These are phyloP conservation scores for Cenchrus purpureus DNA, from an alignment of 176 grass and related monocot genomes.

Conservation along the genomic window DNA sequence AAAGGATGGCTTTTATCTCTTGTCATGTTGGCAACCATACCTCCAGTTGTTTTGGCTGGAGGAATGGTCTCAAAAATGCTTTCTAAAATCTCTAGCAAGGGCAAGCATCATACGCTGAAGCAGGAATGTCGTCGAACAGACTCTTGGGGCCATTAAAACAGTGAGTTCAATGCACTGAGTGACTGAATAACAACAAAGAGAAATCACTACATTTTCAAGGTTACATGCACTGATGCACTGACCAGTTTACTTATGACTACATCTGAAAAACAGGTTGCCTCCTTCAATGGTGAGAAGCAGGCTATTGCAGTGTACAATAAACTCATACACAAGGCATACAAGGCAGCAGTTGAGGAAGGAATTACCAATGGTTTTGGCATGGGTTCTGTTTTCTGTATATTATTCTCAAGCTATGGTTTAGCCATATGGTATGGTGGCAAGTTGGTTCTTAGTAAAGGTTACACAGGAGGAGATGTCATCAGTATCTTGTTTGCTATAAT, in stretches of 20 bases:
- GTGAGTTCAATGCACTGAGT: conserved; percentile 40
- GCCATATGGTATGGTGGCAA: conserved; percentile 69
- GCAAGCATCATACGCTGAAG: conserved; percentile 63
- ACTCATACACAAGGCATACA: conserved; percentile 53
- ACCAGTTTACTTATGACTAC: conserved; percentile 17
- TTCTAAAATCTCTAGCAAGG: conserved; percentile 68
- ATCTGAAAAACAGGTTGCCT: conserved; percentile 59
- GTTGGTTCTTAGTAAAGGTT: conserved; percentile 61
- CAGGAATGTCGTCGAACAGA: conserved; percentile 76
- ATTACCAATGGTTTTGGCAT: conserved; percentile 67
- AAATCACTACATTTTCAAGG: conserved; percentile 5
- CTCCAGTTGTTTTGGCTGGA: conserved; percentile 68
- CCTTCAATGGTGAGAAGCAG: conserved; percentile 80
- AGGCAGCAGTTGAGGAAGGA: conserved; percentile 63
- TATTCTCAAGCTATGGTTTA: conserved; percentile 73
- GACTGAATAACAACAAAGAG: background rate
- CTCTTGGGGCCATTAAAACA: conserved; percentile 75
- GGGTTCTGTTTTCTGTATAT: conserved; percentile 59
- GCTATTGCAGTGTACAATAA: conserved; percentile 63
- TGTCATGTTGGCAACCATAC: conserved; percentile 78
- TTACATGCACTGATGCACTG: conserved; percentile 18
- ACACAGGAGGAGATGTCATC: conserved; percentile 64
- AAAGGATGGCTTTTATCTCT: conserved; percentile 92
- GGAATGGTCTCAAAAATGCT: conserved; percentile 61
- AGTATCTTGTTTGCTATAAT: conserved; percentile 69